phyloP scores from a whole-genome alignment of 805 yeast genomes.

The Kazachstania africana region DNA sequence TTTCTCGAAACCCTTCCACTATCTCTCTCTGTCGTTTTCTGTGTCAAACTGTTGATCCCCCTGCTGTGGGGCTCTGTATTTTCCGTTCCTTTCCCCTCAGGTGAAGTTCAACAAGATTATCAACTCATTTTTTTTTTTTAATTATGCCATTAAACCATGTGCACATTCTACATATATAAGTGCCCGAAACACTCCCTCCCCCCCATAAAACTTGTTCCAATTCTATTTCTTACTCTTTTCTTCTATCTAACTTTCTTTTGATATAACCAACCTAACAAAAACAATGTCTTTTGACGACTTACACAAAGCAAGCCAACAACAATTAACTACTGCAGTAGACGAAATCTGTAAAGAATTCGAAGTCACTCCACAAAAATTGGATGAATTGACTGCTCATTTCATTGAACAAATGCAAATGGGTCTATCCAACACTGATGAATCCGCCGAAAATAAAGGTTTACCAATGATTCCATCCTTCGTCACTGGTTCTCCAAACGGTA shows the following conservation, averaged over 20 bases:
- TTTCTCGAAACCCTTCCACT: too few species aligned
- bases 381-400: conserved; percentile 37
- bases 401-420: conserved; percentile 52
- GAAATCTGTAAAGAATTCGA: conserved; percentile 19
- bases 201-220: neutral
- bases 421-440: conserved; percentile 21
- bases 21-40: too few species aligned
- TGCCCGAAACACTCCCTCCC: neutral
- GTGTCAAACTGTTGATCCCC: too few species aligned
- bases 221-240: neutral
- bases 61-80: too few species aligned
- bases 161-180: too few species aligned
- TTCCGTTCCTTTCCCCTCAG: too few species aligned
- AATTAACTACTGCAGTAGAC: conserved; percentile 17
- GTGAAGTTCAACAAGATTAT: too few species aligned
- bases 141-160: too few species aligned
- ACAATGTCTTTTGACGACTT: conserved; percentile 23
- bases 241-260: neutral
- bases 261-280: neutral
- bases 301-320: conserved; percentile 15
- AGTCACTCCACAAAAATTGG: conserved; percentile 16
- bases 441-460: conserved; percentile 34
- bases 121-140: too few species aligned
- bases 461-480: conserved; percentile 94
- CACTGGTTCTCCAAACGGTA: conserved; percentile 76